Evolutionary conservation across 228 moss, liverwort and hornwort species (phyloP).

Genomic region (Sphagnum magellanicum): DNA sequence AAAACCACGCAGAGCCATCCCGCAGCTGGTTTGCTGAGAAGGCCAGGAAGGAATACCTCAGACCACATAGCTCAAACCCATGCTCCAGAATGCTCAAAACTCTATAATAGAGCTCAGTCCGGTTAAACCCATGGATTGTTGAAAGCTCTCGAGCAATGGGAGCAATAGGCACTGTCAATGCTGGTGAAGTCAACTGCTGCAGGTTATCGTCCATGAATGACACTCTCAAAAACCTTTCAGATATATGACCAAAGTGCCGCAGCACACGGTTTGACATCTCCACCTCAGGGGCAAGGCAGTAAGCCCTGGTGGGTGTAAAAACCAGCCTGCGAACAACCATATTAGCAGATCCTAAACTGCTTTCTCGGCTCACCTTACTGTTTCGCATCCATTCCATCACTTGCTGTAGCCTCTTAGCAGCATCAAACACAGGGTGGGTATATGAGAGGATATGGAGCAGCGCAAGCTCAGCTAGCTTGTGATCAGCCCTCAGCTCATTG

Average conservation of each 20-base stretch:
- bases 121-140: not conserved
- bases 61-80: constrained; percentile 63
- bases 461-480: constrained; percentile 21
- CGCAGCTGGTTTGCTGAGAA: constrained; percentile 71
- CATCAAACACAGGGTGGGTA: constrained; percentile 38
- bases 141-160: constrained; percentile 52
- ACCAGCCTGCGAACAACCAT: constrained; percentile 63
- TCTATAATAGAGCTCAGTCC: constrained; percentile 52
- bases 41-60: constrained; percentile 64
- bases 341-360: constrained; percentile 13
- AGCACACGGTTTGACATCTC: constrained; percentile 81
- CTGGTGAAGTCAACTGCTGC: constrained; percentile 21
- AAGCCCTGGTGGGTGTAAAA: constrained; percentile 70
- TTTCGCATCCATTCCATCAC: constrained; percentile 39
- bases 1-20: constrained; percentile 89
- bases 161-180: constrained; percentile 49
- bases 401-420: constrained; percentile 28
- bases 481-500: constrained; percentile 17
- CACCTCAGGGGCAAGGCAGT: constrained; percentile 57
- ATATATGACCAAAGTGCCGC: constrained; percentile 38
- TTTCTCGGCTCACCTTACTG: constrained; percentile 14
- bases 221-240: constrained; percentile 78
- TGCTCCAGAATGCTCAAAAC: constrained; percentile 28
- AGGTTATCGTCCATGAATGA: constrained; percentile 72
- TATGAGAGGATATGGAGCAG: constrained; percentile 58